These are phyloP conservation scores for Lanmaoa rubissima DNA, from an alignment of 768 basidiomycete genomes.

Conservation along the genomic window DNA sequence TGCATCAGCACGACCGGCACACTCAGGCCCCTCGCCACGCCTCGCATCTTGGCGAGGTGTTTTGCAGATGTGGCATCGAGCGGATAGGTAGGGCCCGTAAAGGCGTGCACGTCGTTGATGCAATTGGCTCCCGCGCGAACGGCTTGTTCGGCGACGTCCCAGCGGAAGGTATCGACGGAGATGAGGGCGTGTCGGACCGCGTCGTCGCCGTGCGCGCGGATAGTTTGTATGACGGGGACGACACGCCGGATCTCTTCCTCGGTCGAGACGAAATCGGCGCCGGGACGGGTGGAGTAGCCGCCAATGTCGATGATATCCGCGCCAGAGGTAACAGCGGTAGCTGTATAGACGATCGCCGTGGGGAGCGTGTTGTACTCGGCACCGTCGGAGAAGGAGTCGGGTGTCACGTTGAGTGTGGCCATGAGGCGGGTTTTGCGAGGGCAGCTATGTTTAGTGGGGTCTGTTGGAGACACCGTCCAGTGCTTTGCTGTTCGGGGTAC, in stretches of 20 bases:
- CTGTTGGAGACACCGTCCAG: slow-evolving; percentile 26
- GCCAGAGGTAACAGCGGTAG: slow-evolving; percentile 48
- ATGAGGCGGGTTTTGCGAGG: slow-evolving; percentile 65
- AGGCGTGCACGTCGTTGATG: slow-evolving; percentile 90
- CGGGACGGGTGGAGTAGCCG: slow-evolving; percentile 90
- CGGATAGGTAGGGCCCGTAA: slow-evolving; percentile 60
- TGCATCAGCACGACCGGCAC: slow-evolving; percentile 95
- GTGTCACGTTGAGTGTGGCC: slow-evolving; percentile 91
- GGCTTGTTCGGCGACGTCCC: slow-evolving; percentile 35
- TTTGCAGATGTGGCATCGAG: slow-evolving; percentile 33
- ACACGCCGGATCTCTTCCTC: slow-evolving; percentile 76
- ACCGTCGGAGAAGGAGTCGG: slow-evolving; percentile 96
- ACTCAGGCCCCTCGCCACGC: slow-evolving; percentile 56
- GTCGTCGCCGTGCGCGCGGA: slow-evolving; percentile 39
- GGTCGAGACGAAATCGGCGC: slow-evolving; percentile 59
- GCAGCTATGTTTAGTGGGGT: slow-evolving; percentile 8
- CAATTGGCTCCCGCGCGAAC: slow-evolving; percentile 74
- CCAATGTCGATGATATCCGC: slow-evolving; percentile 89
- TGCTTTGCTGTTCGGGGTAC: slow-evolving; percentile 22
- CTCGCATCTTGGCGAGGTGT: slow-evolving; percentile 59
- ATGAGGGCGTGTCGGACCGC: slow-evolving; percentile 16
- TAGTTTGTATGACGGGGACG: slow-evolving; percentile 62
- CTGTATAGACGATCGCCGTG: slow-evolving; percentile 53
- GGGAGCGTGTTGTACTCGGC: slow-evolving; percentile 50
- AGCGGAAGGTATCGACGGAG: slow-evolving; percentile 31